Percentiles rank a stretch among this genome's conserved stretches.
Evolutionary conservation across 2,329 filamentous ascomycete genomes (phyloP).

Genomic region (Fusarium kyushuense): DNA sequence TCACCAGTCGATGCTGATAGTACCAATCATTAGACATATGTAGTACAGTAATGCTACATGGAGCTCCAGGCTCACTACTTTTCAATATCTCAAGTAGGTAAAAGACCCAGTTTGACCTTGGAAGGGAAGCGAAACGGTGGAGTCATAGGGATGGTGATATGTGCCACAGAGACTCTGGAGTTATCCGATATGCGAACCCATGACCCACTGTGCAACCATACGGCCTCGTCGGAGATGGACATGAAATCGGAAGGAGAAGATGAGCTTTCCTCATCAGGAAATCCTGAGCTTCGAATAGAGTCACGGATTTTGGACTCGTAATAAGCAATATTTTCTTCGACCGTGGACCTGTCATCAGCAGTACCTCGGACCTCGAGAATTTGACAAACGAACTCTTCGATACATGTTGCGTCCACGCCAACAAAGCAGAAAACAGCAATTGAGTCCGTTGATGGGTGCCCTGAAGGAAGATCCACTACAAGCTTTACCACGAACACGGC

Average conservation of each 20-base stretch:
- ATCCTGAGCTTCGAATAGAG: not conserved
- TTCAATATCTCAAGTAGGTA: not conserved
- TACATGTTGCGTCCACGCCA: not conserved
- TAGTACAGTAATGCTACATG: not conserved
- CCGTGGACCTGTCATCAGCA: not conserved
- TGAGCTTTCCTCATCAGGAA: not conserved
- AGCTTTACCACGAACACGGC: not conserved
- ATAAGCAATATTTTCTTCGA: not conserved
- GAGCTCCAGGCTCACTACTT: not conserved
- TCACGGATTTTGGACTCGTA: not conserved
- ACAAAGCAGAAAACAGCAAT: not conserved
- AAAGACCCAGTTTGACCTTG: accelerated
- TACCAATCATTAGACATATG: not conserved
- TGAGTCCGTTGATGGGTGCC: not conserved
- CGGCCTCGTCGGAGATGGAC: not conserved
- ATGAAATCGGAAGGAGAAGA: not conserved
- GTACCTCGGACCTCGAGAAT: not conserved
- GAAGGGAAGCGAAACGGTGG: not conserved
- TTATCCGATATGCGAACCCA: not conserved
- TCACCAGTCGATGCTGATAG: not conserved
- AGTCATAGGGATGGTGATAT: not conserved
- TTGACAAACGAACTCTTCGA: not conserved
- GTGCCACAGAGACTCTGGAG: not conserved
- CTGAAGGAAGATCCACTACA: not conserved
- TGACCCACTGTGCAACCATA: not conserved